These are phyloP conservation scores for Jatropha podagrica DNA, from an alignment of 441 rosid genomes.

Conservation along the genomic window DNA sequence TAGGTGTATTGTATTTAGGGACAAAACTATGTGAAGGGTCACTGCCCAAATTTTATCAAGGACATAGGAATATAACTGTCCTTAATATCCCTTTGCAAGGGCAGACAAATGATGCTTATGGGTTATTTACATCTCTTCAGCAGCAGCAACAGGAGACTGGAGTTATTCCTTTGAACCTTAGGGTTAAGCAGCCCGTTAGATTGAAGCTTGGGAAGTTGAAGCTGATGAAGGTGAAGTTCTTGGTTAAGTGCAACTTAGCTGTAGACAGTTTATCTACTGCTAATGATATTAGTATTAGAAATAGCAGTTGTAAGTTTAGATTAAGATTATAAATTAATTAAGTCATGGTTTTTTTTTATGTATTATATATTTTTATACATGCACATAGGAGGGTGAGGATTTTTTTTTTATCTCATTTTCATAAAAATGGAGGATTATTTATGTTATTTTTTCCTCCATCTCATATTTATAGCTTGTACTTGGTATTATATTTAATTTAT, in stretches of 20 bases:
- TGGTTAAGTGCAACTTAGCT: constrained; percentile 57
- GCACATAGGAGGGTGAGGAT: neutral
- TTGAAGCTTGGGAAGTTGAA: constrained; percentile 75
- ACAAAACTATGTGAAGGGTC: constrained; percentile 65
- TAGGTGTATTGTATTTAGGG: constrained; percentile 52
- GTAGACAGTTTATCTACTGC: constrained; percentile 52
- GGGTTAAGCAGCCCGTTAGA: constrained; percentile 81
- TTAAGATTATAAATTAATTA: constrained; percentile 50
- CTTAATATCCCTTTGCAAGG: constrained; percentile 58
- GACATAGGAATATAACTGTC: constrained; percentile 76
- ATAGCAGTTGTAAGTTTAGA: constrained; percentile 72
- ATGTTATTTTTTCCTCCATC: neutral
- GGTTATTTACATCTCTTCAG: constrained; percentile 35
- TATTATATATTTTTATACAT: neutral
- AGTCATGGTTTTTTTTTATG: constrained; percentile 18
- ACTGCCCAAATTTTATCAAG: constrained; percentile 88
- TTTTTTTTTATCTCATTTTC: neutral
- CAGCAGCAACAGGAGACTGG: constrained; percentile 52
- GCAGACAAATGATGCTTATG: constrained; percentile 48
- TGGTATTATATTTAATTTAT: neutral
- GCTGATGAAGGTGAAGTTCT: constrained; percentile 59
- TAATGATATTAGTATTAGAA: constrained; percentile 44
- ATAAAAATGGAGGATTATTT: neutral
- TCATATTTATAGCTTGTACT: neutral
- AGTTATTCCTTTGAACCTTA: constrained; percentile 56